Percentiles rank a stretch among this genome's conserved stretches.
phyloP scores from a whole-genome alignment of 2,329 filamentous ascomycete species.

The Xylariaceae sp. region DNA sequence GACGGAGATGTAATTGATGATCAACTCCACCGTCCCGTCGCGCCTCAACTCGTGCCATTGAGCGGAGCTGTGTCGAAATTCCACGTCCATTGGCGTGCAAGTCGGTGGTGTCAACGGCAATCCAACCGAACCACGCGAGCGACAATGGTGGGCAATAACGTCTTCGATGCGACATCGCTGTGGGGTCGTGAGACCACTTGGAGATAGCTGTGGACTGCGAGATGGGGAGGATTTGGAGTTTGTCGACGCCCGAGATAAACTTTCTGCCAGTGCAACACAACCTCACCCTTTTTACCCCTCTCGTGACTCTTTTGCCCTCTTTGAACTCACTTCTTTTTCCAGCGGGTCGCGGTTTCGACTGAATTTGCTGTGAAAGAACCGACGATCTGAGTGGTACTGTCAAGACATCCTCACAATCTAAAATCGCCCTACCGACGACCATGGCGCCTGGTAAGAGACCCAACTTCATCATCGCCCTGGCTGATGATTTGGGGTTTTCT shows the following conservation, averaged over 20 bases:
- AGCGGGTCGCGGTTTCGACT: neutral
- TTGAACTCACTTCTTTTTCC: neutral
- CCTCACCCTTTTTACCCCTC: neutral
- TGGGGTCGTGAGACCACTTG: conserved; percentile 17
- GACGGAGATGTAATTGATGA: too few relatives aligned
- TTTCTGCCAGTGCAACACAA: neutral
- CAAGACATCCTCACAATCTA: too few relatives aligned
- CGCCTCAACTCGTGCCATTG: too few relatives aligned
- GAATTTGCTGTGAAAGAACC: neutral
- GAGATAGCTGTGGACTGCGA: conserved; percentile 2
- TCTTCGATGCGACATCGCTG: conserved; percentile 19
- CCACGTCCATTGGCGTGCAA: conserved; percentile 7
- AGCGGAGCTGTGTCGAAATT: conserved; percentile 2
- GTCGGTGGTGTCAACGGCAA: neutral
- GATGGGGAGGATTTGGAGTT: conserved; percentile 2
- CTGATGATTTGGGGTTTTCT: conserved; percentile 58
- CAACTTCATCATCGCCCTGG: conserved; percentile 57
- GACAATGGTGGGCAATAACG: neutral
- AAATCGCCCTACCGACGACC: neutral
- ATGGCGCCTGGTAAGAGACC: conserved; percentile 38
- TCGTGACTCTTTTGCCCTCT: neutral
- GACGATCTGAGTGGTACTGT: too few relatives aligned
- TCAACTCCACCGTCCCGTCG: neutral
- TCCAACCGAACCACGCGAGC: neutral
- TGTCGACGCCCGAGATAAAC: neutral